Conservation (phyloP, 2,329 filamentous ascomycete genomes). For the Fusarium xyrophilum region DNA sequence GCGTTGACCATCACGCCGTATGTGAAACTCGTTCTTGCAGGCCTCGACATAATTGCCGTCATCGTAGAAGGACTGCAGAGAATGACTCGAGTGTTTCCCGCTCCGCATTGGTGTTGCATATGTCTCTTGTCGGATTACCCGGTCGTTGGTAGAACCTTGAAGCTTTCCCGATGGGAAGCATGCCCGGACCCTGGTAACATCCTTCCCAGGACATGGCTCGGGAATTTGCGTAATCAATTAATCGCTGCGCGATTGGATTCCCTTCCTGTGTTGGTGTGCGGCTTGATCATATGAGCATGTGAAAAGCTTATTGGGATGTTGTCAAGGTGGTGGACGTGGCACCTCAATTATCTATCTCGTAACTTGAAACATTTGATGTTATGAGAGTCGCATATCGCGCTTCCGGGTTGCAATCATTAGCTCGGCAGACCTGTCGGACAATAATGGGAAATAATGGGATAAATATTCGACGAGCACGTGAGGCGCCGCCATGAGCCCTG, state of each 20-base stretch:
- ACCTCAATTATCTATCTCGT: background rate
- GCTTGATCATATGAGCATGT: background rate
- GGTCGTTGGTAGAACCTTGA: background rate
- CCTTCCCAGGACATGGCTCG: background rate
- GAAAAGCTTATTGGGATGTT: background rate
- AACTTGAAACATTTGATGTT: background rate
- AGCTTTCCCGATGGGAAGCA: background rate
- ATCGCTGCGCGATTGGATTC: background rate
- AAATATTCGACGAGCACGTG: background rate
- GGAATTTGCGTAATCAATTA: background rate
- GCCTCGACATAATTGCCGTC: background rate
- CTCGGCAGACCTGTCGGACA: background rate
- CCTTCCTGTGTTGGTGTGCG: background rate
- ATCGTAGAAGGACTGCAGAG: too few relatives aligned
- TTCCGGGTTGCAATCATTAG: fast-evolving
- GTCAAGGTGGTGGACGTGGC: background rate
- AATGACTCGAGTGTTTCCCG: background rate
- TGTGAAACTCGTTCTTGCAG: background rate
- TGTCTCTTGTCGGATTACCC: background rate
- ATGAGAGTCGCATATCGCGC: background rate
- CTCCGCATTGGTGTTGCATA: background rate
- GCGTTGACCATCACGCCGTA: background rate
- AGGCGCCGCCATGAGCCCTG: background rate
- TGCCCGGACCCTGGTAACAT: background rate
- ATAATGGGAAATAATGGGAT: background rate